These are phyloP conservation scores for Pichia scutulata DNA, from an alignment of 805 yeast genomes.

Conservation along the genomic window DNA sequence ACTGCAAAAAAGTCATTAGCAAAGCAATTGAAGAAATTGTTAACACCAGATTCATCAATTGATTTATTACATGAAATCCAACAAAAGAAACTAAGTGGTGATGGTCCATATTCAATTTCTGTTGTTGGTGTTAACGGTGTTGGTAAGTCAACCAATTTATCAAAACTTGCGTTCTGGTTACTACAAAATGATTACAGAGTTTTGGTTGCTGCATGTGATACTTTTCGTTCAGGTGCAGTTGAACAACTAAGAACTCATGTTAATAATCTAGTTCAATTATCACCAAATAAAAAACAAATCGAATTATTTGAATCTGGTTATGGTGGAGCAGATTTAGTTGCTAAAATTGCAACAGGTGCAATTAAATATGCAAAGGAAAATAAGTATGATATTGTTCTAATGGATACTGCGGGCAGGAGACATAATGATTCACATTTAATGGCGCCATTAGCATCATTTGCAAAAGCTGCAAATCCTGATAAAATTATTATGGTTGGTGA, in stretches of 20 bases:
- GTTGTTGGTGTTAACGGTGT: slow-evolving; percentile 98
- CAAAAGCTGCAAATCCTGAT: slow-evolving; percentile 91
- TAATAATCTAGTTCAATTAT: slow-evolving; percentile 64
- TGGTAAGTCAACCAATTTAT: slow-evolving; percentile 92
- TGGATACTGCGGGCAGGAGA: slow-evolving; percentile 97
- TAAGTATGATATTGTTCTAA: slow-evolving; percentile 73
- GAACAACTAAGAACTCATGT: slow-evolving; percentile 95
- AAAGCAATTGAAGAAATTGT: slow-evolving; percentile 61
- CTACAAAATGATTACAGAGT: slow-evolving; percentile 82
- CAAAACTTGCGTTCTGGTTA: slow-evolving; percentile 93
- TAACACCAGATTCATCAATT: slow-evolving; percentile 88
- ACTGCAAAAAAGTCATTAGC: slow-evolving; percentile 60
- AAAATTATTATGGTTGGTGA: slow-evolving; percentile 98
- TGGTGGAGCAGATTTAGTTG: slow-evolving; percentile 92
- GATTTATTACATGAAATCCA: slow-evolving; percentile 80
- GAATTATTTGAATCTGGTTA: slow-evolving; percentile 92
- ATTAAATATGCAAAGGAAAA: slow-evolving; percentile 68
- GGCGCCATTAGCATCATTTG: slow-evolving; percentile 94
- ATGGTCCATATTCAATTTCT: slow-evolving; percentile 84
- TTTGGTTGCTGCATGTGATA: slow-evolving; percentile 92
- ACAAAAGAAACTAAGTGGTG: slow-evolving; percentile 29
- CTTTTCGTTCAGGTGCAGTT: slow-evolving; percentile 98
- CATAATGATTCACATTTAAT: slow-evolving; percentile 90
- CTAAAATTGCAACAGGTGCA: slow-evolving; percentile 87
- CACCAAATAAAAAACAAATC: slow-evolving; percentile 39